These are phyloP conservation scores for Ophiostoma himal-ulmi DNA, from an alignment of 2,329 filamentous ascomycete species.

Conservation along the genomic window DNA sequence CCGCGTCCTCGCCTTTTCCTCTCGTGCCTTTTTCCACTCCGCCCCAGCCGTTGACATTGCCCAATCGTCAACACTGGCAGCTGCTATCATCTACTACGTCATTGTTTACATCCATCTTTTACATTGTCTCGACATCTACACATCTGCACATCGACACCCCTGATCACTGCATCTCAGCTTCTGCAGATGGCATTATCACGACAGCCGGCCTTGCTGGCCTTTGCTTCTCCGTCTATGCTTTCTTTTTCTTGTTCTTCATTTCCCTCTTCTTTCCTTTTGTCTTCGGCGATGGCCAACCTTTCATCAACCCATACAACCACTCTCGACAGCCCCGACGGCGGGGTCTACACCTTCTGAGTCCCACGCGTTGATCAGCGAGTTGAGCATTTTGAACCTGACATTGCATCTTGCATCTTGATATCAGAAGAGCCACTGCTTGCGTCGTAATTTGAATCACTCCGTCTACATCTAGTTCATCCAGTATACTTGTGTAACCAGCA, in stretches of 20 bases:
- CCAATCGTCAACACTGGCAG: neutral
- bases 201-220: neutral
- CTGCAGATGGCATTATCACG: neutral
- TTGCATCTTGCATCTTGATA: slow-evolving; percentile 13
- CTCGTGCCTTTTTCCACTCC: neutral
- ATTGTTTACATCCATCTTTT: neutral
- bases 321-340: slow-evolving; percentile 47
- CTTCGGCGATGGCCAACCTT: neutral
- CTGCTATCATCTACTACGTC: neutral
- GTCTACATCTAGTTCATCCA: neutral
- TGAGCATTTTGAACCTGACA: slow-evolving; percentile 26
- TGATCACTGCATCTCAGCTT: neutral
- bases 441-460: neutral
- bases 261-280: slow-evolving; percentile 3
- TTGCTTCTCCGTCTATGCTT: neutral
- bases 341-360: slow-evolving; percentile 42
- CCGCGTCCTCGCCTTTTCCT: neutral
- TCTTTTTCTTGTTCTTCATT: neutral
- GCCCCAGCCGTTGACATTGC: neutral
- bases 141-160: neutral
- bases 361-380: slow-evolving; percentile 20
- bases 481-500: neutral
- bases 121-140: neutral
- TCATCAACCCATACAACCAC: slow-evolving; percentile 16
- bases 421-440: neutral